These are phyloP conservation scores for Bisporella sp. DNA, from an alignment of 2,329 filamentous ascomycete species.

Conservation along the genomic window DNA sequence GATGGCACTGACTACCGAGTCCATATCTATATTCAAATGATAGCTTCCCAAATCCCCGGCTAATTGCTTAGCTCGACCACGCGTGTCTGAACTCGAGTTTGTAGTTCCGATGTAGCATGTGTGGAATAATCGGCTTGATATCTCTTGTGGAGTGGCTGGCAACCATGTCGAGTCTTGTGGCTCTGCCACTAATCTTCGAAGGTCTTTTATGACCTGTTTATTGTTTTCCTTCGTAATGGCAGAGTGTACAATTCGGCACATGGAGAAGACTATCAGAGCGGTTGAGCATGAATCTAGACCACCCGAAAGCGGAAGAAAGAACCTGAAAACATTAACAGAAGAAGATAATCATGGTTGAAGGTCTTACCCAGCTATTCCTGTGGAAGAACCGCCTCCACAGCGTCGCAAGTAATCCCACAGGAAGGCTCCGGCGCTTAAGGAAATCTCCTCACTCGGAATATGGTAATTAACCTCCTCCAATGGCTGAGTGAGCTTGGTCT, in stretches of 20 bases:
- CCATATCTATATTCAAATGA: conserved; percentile 59
- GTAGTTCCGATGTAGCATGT: conserved; percentile 3
- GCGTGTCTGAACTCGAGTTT: conserved; percentile 41
- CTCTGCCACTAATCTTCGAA: conserved; percentile 46
- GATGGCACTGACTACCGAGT: conserved; percentile 9
- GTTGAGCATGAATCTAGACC: conserved; percentile 56
- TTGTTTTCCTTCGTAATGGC: conserved; percentile 41
- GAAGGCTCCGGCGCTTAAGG: conserved; percentile 53
- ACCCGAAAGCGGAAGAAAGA: conserved; percentile 49
- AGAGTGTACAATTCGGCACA: conserved; percentile 49
- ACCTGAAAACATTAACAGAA: conserved; percentile 31
- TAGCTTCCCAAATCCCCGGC: conserved; percentile 58
- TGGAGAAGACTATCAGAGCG: conserved; percentile 34
- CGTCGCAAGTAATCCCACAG: conserved; percentile 17
- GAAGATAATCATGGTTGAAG: no score
- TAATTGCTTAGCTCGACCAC: conserved; percentile 57
- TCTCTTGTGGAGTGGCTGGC: conserved; percentile 40
- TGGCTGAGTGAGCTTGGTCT: conserved; percentile 35
- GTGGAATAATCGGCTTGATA: conserved; percentile 51
- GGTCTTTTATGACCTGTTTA: conserved; percentile 40
- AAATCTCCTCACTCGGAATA: conserved; percentile 60
- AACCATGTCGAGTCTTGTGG: conserved; percentile 36
- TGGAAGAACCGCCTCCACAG: background rate
- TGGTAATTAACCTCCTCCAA: conserved; percentile 46
- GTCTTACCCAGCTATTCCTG: no score